Base-by-base conservation (phyloP, 1,284 basidiomycete species). In the Farysia itapuensis region DNA sequence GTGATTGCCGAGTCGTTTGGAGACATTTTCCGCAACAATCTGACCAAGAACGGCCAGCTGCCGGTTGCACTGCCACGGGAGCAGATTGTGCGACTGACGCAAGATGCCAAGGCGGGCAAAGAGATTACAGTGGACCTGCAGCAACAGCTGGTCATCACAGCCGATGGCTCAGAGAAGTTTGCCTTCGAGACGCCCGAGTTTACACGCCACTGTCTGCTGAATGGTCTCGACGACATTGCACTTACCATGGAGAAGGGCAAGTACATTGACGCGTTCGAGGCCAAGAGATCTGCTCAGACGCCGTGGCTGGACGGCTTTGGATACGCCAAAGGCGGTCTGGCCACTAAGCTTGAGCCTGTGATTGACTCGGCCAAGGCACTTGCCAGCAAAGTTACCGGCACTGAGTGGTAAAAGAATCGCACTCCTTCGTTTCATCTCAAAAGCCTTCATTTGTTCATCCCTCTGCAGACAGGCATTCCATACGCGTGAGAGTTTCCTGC, bases 1-100 rank as follows among this genome's bases (percentile, higher is more conserved):
- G 68, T 75, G 24, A 72, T 75, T 25, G 73, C 69, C 24, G 51
- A 63, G 30, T 56, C 47, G 26, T 66, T 74, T 35, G 73, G 56
- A 21, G 73, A 75, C 40, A 75, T 75, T 29, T 68, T 67, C 66
- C 44, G 52, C 33, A 75, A 64, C 45, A 75, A 75, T 45, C 46
- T 70, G 18, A 64, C 64, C 43, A 75, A 75, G 56, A 75, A 75
- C 39, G 72, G 72, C 7, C 61, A 64, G 43, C 46, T 75, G 18
- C 64, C 69, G 14, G 70, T 72, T 6, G 31, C 44, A 9, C 59
- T 75, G 13, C 39, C 44, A 21, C 39, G 50, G 11, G 57, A 58
- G n/a, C 49, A 70, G 53, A 60, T 75, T 24, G 47, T 47, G 26
- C 41, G 60, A 3, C 53, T 74, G 12, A 63, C 50, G 14, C 21